These are phyloP conservation scores for Colletotrichum tropicale DNA, from an alignment of 2,329 filamentous ascomycete genomes.

Conservation along the genomic window DNA sequence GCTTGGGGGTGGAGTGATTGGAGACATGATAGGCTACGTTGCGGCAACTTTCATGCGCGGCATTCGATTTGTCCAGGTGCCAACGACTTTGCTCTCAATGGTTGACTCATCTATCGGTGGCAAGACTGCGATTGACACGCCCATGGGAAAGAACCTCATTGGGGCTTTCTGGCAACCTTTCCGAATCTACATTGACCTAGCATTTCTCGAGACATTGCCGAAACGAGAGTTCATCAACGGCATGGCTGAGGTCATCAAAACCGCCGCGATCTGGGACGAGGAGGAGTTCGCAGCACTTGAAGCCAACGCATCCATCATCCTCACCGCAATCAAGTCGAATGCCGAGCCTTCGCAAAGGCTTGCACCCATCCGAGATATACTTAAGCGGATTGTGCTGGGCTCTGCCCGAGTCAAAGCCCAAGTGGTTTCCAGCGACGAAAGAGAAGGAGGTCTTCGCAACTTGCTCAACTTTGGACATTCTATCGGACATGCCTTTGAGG, in stretches of 20 bases:
- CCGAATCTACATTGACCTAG: constrained; percentile 91
- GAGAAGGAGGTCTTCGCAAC: constrained; percentile 92
- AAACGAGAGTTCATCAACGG: constrained; percentile 96
- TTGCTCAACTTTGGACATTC: constrained; percentile 97
- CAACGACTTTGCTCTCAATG: constrained; percentile 94
- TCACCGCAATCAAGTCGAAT: constrained; percentile 70
- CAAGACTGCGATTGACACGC: constrained; percentile 97
- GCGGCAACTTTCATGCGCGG: constrained; percentile 99
- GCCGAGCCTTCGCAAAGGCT: constrained; percentile 56
- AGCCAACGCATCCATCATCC: constrained; percentile 76
- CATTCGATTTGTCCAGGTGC: constrained; percentile 94
- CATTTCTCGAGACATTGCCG: constrained; percentile 89
- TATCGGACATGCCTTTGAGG: constrained; percentile 96
- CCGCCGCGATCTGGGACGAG: constrained; percentile 94
- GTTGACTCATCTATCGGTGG: constrained; percentile 98
- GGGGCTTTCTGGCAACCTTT: constrained; percentile 97
- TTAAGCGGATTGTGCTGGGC: constrained; percentile 83
- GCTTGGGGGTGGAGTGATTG: constrained; percentile 94
- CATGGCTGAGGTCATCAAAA: constrained; percentile 98
- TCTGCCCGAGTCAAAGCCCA: constrained; percentile 93
- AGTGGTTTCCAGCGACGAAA: constrained; percentile 93
- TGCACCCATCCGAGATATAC: constrained; percentile 69
- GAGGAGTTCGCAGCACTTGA: constrained; percentile 85
- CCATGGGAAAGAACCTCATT: constrained; percentile 93
- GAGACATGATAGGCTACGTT: constrained; percentile 97